Evolutionary conservation across 192 early-diverging fungal species (phyloP).

Genomic region (Coemansia sp.): DNA sequence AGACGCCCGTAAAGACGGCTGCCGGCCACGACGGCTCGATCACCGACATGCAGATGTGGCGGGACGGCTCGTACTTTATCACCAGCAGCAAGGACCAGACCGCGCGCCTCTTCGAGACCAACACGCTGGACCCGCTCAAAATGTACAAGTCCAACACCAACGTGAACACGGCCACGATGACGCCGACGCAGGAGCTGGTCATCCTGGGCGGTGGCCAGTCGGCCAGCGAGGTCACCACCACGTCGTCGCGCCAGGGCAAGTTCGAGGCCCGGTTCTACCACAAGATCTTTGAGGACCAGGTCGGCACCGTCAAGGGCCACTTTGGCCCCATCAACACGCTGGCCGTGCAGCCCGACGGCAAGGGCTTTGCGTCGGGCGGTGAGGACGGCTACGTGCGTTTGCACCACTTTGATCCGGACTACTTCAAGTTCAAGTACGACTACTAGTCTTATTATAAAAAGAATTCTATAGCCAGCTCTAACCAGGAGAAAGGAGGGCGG

Average conservation of each 20-base stretch:
- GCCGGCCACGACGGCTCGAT: constrained; percentile 65
- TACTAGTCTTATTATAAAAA: too few relatives aligned
- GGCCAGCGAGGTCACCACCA: constrained; percentile 95
- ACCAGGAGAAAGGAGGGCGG: too few relatives aligned
- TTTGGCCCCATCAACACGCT: constrained; percentile 99
- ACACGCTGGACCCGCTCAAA: constrained; percentile 80
- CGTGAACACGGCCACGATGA: constrained; percentile 89
- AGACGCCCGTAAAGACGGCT: constrained; percentile 57
- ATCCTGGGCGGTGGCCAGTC: constrained; percentile 97
- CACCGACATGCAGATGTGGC: constrained; percentile 90
- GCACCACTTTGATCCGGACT: constrained; percentile 94
- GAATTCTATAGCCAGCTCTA: too few relatives aligned
- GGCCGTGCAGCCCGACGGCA: constrained; percentile 93
- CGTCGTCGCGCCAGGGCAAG: constrained; percentile 84
- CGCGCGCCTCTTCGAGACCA: constrained; percentile 82
- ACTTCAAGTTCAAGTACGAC: constrained; percentile 85
- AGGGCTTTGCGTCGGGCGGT: constrained; percentile 89
- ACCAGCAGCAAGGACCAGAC: constrained; percentile 94
- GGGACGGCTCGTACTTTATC: constrained; percentile 89
- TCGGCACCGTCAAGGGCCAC: constrained; percentile 95
- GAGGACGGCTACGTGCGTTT: constrained; percentile 98
- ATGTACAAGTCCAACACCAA: constrained; percentile 79
- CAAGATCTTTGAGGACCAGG: constrained; percentile 92
- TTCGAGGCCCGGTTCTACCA: constrained; percentile 99
- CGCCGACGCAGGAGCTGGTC: constrained; percentile 81